Evolutionary conservation across 108 stramenopile species (phyloP).

Genomic region (Parmales sp.): DNA sequence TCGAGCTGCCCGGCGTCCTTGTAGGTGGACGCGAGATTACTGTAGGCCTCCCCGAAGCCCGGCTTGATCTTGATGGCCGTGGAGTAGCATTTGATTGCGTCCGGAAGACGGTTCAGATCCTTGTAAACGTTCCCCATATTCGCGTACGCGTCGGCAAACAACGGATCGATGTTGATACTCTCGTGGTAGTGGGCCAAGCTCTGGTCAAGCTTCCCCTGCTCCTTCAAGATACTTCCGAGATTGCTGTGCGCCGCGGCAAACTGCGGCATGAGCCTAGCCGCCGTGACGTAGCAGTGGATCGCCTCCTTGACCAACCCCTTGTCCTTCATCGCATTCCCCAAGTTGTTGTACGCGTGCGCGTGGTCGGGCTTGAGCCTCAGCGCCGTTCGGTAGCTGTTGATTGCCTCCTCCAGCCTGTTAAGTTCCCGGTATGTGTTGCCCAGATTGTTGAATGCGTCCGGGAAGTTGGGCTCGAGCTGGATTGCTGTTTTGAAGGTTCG

Average conservation of each 20-base stretch:
- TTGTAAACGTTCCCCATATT: constrained; percentile 58
- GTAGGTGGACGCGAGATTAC: constrained; percentile 38
- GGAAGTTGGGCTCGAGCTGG: constrained; percentile 53
- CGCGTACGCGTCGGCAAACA: constrained; percentile 48
- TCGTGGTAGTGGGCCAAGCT: constrained; percentile 54
- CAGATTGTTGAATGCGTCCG: constrained; percentile 57
- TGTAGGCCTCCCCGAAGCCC: constrained; percentile 32
- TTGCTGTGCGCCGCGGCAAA: constrained; percentile 54
- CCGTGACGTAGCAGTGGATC: constrained; percentile 55
- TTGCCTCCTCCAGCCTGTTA: constrained; percentile 25
- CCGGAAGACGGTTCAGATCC: constrained; percentile 30
- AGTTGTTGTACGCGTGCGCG: constrained; percentile 62
- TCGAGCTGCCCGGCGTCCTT: constrained; percentile 35
- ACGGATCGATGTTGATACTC: constrained; percentile 42
- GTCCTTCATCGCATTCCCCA: constrained; percentile 36
- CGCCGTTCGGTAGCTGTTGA: constrained; percentile 39
- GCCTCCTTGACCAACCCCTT: constrained; percentile 49
- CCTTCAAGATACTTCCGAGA: constrained; percentile 44
- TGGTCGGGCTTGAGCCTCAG: constrained; percentile 47
- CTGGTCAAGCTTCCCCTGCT: constrained; percentile 44
- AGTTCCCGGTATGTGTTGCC: constrained; percentile 36
- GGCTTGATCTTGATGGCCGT: constrained; percentile 30
- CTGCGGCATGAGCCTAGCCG: constrained; percentile 35
- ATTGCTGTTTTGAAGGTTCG: constrained; percentile 35
- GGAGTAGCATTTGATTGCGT: constrained; percentile 44